Evolutionary conservation across 805 yeast genomes (phyloP).

Genomic region (Candida pseudoglaebosa): DNA sequence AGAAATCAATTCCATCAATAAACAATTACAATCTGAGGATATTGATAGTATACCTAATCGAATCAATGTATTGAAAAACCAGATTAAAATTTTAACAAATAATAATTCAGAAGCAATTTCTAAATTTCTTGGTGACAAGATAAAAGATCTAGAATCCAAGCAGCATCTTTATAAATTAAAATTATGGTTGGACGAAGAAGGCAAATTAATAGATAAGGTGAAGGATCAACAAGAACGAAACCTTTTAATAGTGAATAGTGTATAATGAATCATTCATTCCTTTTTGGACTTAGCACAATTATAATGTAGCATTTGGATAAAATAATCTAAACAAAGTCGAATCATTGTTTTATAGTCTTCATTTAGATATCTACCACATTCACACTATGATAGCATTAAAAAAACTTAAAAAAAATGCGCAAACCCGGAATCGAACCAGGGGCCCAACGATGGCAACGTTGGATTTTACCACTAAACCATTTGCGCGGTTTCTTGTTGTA

Average conservation of each 20-base stretch:
- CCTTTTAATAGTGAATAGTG: background rate
- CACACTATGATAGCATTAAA: background rate
- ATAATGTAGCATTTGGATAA: too few relatives aligned
- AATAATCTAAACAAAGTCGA: too few relatives aligned
- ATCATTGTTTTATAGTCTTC: too few relatives aligned
- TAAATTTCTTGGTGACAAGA: slow-evolving; percentile 3
- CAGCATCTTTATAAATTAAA: slow-evolving; percentile 13
- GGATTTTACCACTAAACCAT: slow-evolving; percentile 13
- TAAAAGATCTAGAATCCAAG: slow-evolving; percentile 16
- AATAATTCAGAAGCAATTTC: slow-evolving; percentile 8
- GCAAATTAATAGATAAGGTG: slow-evolving; percentile 13
- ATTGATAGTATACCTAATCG: slow-evolving; percentile 10
- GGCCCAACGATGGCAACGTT: slow-evolving; percentile 14
- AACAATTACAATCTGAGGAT: slow-evolving; percentile 9
- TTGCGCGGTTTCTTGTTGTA: too few relatives aligned
- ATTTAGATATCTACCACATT: too few relatives aligned
- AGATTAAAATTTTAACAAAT: slow-evolving; percentile 14
- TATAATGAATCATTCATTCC: too few relatives aligned
- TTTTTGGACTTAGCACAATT: too few relatives aligned
- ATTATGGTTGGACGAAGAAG: slow-evolving; percentile 19
- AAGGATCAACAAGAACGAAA: slow-evolving; percentile 7
- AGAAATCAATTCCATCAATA: slow-evolving; percentile 28
- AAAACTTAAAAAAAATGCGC: slow-evolving; percentile 6
- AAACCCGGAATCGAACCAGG: slow-evolving; percentile 13
- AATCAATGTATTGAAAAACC: slow-evolving; percentile 16